Evolutionary conservation across 257 asterid species (phyloP).

Genomic region (Penstemon newberryi): DNA sequence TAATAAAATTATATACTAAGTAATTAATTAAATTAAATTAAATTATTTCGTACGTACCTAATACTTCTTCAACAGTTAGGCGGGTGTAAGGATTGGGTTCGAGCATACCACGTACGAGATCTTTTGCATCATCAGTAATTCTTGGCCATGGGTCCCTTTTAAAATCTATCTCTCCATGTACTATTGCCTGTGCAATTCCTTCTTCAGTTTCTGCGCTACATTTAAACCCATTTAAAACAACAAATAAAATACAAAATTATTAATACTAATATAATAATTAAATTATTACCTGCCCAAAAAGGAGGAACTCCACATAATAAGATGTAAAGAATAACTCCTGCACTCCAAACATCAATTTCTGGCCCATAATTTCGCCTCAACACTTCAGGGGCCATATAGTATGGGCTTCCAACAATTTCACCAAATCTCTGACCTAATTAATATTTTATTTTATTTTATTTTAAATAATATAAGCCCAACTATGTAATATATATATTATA

Average conservation of each 20-base stretch:
- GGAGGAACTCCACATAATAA: conserved; percentile 89
- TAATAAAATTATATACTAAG: no score
- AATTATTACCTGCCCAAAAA: conserved; percentile 86
- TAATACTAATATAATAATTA: background rate
- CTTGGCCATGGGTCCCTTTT: conserved; percentile 85
- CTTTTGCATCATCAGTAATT: conserved; percentile 67
- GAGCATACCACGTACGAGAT: conserved; percentile 75
- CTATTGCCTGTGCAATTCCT: conserved; percentile 86
- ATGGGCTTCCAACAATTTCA: conserved; percentile 92
- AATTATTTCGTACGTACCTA: conserved; percentile 38
- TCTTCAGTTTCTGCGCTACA: conserved; percentile 80
- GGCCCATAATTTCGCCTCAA: conserved; percentile 68
- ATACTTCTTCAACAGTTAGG: conserved; percentile 63
- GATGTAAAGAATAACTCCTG: conserved; percentile 88
- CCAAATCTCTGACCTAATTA: conserved; percentile 57
- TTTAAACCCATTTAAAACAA: no score
- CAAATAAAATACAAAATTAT: background rate
- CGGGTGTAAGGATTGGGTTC: conserved; percentile 62
- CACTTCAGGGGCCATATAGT: conserved; percentile 95
- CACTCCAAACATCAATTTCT: conserved; percentile 83
- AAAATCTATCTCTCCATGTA: conserved; percentile 60
- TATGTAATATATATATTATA: no score
- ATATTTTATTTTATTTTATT: no score
- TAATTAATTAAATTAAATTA: no score
- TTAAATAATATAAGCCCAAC: no score